phyloP scores from a whole-genome alignment of 1,139 yeast genomes.

The Blastobotrys indianensis region DNA sequence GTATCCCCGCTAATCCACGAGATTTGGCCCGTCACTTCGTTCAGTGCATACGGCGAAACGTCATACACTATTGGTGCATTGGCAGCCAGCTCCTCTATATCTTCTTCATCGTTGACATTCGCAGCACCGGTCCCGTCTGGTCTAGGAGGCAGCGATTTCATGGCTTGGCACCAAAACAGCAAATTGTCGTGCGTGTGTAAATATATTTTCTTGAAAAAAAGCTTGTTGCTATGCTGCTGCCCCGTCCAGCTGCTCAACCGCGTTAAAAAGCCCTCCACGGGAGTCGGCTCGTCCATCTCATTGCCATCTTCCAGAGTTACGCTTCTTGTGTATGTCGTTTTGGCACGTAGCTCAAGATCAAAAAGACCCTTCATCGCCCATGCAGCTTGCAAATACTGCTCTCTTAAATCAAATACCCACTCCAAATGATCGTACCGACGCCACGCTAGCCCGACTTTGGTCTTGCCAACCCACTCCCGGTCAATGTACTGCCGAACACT shows the following conservation, averaged over 20 bases:
- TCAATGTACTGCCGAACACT: constrained; percentile 13
- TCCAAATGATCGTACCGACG: constrained; percentile 68
- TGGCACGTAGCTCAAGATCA: constrained; percentile 55
- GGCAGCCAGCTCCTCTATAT: constrained; percentile 21
- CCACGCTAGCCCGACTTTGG: constrained; percentile 51
- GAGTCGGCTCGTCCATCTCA: constrained; percentile 47
- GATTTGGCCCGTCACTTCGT: constrained; percentile 42
- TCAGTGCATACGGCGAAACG: constrained; percentile 48
- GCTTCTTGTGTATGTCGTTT: constrained; percentile 41
- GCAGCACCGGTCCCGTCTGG: constrained; percentile 28
- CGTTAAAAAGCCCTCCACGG: constrained; percentile 71
- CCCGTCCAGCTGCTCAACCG: constrained; percentile 54
- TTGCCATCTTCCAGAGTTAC: constrained; percentile 24
- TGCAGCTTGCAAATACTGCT: constrained; percentile 41
- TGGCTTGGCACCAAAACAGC: constrained; percentile 53
- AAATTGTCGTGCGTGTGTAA: constrained; percentile 57
- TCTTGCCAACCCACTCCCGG: constrained; percentile 24
- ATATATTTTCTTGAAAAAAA: constrained; percentile 53
- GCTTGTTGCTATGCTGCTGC: constrained; percentile 32
- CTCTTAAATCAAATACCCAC: constrained; percentile 58
- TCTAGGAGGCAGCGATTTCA: constrained; percentile 57
- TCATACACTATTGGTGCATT: constrained; percentile 39
- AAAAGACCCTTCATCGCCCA: constrained; percentile 42
- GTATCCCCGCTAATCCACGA: constrained; percentile 49
- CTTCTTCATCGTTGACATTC: constrained; percentile 18